A percentile compares a stretch with the other conserved stretches of the same genome.
Conservation (phyloP, 2,329 filamentous ascomycete species). For the Fusarium anthophilum region DNA sequence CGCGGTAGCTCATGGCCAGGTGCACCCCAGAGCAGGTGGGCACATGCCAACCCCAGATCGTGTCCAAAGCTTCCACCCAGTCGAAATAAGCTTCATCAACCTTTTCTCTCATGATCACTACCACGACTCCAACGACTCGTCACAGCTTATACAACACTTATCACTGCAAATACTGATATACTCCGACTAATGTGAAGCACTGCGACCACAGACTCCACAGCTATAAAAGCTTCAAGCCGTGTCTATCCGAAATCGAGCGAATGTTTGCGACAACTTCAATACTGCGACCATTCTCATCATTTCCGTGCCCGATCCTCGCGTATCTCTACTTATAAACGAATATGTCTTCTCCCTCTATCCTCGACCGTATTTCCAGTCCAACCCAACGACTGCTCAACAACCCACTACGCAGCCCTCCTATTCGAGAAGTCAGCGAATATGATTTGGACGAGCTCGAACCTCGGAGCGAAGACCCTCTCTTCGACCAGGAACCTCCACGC, state of each 20-base stretch:
- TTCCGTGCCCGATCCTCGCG: not conserved
- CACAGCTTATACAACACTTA: not conserved
- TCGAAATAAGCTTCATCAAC: slow-evolving; percentile 9
- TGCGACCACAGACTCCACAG: not conserved
- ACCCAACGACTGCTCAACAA: slow-evolving; percentile 39
- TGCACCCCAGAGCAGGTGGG: slow-evolving; percentile 27
- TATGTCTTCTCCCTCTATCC: slow-evolving; percentile 44
- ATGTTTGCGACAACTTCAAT: slow-evolving; percentile 15
- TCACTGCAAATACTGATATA: too few species aligned
- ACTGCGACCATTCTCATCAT: not conserved
- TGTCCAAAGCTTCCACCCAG: slow-evolving; percentile 15
- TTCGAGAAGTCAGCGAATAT: slow-evolving; percentile 47
- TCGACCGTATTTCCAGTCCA: slow-evolving; percentile 42
- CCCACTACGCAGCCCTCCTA: slow-evolving; percentile 39
- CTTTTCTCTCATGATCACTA: not conserved
- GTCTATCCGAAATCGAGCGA: slow-evolving; percentile 12
- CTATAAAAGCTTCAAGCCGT: not conserved
- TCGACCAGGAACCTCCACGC: slow-evolving; percentile 35
- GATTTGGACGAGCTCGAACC: slow-evolving; percentile 53
- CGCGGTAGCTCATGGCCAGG: slow-evolving; percentile 33
- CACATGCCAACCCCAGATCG: slow-evolving; percentile 36
- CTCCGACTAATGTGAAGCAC: not conserved
- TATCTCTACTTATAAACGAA: not conserved
- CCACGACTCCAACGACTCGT: not conserved
- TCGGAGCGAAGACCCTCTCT: slow-evolving; percentile 43